Evolutionary conservation across 1,284 basidiomycete genomes (phyloP).

Genomic region (Leccinum angustisporum): DNA sequence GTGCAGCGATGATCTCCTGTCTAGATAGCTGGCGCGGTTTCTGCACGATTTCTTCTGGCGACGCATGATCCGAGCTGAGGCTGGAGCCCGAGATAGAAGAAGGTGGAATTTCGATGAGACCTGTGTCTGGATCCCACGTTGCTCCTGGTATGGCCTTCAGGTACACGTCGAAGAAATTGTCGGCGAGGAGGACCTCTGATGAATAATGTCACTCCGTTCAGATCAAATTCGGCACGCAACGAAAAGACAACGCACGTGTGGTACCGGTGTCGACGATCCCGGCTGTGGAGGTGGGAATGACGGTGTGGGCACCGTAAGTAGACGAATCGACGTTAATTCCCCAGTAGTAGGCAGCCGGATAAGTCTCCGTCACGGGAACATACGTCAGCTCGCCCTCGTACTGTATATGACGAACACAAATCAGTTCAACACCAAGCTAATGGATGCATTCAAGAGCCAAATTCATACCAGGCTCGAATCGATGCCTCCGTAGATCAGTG

Average conservation of each 20-base stretch:
- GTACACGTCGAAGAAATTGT: constrained; percentile 24
- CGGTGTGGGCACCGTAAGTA: constrained; percentile 13
- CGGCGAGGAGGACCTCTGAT: constrained; percentile 24
- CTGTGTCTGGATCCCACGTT: constrained; percentile 3
- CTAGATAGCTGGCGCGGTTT: constrained; percentile 58
- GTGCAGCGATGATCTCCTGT: no score
- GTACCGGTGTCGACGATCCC: constrained; percentile 25
- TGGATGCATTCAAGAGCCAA: no score
- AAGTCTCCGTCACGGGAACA: constrained; percentile 24
- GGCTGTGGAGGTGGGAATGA: constrained; percentile 24
- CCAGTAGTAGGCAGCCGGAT: constrained; percentile 23
- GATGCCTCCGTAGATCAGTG: constrained; percentile 26
- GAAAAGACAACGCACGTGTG: constrained; percentile 12
- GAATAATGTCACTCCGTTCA: no score
- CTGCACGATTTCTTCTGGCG: no score
- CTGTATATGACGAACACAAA: no score
- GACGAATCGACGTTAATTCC: constrained; percentile 23
- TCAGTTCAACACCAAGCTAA: no score
- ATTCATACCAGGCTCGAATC: constrained; percentile 24
- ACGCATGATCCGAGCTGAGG: no score
- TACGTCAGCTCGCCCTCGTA: constrained; percentile 20
- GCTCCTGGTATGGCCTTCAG: constrained; percentile 24
- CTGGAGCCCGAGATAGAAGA: constrained; percentile 10
- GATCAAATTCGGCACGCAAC: no score
- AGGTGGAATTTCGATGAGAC: constrained; percentile 22